Evolutionary conservation across 257 asterid species (phyloP).

Genomic region (Parsonsia alboflavescens): DNA sequence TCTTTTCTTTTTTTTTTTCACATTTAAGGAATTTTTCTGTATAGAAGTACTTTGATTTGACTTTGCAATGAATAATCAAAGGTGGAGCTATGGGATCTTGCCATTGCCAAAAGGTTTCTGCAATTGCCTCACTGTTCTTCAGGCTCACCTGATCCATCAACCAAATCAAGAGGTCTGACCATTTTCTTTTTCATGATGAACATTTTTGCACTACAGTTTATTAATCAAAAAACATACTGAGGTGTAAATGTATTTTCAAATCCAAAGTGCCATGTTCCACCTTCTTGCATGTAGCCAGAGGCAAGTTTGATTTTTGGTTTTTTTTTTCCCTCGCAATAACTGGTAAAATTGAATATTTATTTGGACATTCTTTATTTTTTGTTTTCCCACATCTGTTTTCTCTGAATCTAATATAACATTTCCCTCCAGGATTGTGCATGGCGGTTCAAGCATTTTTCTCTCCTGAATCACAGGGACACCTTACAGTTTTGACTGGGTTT

Average conservation of each 20-base stretch:
- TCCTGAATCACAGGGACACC: constrained; percentile 43
- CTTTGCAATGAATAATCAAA: constrained; percentile 17
- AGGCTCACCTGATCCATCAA: constrained; percentile 26
- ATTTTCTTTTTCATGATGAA: neutral
- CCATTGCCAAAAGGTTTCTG: constrained; percentile 43
- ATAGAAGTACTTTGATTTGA: neutral
- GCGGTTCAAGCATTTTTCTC: constrained; percentile 64
- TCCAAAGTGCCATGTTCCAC: neutral
- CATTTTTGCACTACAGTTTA: neutral
- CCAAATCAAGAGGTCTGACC: constrained; percentile 47
- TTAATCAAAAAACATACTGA: neutral
- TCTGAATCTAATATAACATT: constrained; percentile 3
- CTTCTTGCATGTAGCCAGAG: neutral
- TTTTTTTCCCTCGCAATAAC: no score
- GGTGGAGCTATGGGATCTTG: constrained; percentile 84
- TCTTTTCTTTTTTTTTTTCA: neutral
- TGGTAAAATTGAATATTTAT: neutral
- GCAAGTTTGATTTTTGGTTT: neutral
- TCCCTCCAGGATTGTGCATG: constrained; percentile 68
- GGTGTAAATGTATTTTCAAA: neutral
- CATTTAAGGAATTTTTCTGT: constrained; percentile 3
- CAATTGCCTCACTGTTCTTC: constrained; percentile 40
- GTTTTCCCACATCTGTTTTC: neutral
- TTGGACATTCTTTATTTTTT: neutral
- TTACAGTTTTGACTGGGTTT: constrained; percentile 56